Evolutionary conservation across 306 rosid species (phyloP).

Genomic region (Sicyos edulis): DNA sequence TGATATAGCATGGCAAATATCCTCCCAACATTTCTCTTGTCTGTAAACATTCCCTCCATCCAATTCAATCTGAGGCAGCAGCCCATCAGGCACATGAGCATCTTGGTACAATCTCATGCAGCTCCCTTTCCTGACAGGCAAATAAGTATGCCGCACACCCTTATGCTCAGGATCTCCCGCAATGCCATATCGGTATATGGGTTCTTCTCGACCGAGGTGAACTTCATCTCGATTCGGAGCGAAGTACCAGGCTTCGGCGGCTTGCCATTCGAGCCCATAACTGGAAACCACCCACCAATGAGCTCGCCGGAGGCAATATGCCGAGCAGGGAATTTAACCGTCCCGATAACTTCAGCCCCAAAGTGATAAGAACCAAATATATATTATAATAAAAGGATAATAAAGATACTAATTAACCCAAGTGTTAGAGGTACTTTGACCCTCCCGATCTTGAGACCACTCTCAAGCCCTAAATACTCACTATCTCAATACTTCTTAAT

Average conservation of each 20-base stretch:
- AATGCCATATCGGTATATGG: conserved; percentile 43
- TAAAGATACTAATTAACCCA: no score
- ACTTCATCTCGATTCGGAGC: conserved; percentile 49
- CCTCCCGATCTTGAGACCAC: no score
- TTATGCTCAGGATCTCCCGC: conserved; percentile 63
- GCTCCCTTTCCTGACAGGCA: conserved; percentile 73
- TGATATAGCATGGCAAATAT: conserved; percentile 69
- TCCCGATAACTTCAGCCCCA: conserved; percentile 62
- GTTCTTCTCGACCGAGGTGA: conserved; percentile 42
- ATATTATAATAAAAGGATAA: no score
- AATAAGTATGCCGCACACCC: conserved; percentile 72
- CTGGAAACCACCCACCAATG: conserved; percentile 48
- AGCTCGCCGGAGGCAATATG: conserved; percentile 32
- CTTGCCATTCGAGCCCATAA: conserved; percentile 31
- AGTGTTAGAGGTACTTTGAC: no score
- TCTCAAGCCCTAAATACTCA: no score
- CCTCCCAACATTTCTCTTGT: conserved; percentile 84
- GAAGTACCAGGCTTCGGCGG: conserved; percentile 46
- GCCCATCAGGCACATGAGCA: conserved; percentile 49
- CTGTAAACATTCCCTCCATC: conserved; percentile 46
- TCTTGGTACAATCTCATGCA: conserved; percentile 70
- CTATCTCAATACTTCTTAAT: no score
- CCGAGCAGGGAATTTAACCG: conserved; percentile 46
- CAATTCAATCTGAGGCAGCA: conserved; percentile 46
- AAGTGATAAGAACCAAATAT: no score